These are phyloP conservation scores for Penicillium coprophilum DNA, from an alignment of 495 filamentous ascomycete genomes.

Conservation along the genomic window DNA sequence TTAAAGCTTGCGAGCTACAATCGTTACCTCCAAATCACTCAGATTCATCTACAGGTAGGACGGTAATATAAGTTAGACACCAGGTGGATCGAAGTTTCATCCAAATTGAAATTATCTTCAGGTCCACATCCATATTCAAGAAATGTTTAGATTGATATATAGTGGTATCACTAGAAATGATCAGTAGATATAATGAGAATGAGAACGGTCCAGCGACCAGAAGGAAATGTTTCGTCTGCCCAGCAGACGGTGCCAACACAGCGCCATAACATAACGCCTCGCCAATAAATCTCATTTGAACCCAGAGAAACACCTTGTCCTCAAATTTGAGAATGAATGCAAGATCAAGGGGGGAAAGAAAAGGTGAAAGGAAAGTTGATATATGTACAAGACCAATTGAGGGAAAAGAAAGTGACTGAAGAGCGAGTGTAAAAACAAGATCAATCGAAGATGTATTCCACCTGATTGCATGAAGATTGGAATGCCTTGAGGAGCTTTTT, in stretches of 20 bases:
- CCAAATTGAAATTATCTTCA: not conserved
- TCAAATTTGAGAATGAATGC: not conserved
- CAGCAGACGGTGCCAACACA: constrained; percentile 17
- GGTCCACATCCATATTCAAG: not conserved
- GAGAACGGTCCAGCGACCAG: constrained; percentile 4
- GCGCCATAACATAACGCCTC: constrained; percentile 19
- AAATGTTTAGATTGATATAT: not conserved
- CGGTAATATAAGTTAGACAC: not conserved
- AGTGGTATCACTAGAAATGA: not conserved
- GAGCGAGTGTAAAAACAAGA: not conserved
- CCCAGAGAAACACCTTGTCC: not conserved
- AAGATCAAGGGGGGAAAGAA: not conserved
- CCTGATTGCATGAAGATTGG: constrained; percentile 30
- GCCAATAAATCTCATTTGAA: constrained; percentile 13
- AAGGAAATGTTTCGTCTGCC: constrained; percentile 13
- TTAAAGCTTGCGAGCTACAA: too few species aligned
- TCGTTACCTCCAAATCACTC: not conserved
- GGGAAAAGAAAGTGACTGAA: not conserved
- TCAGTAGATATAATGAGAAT: constrained; percentile 6
- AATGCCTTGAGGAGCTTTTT: constrained; percentile 27
- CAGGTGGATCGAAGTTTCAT: not conserved
- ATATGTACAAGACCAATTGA: constrained; percentile 15
- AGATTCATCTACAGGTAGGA: not conserved
- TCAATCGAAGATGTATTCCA: constrained; percentile 30
- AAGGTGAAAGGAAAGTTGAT: constrained; percentile 16